Conservation (phyloP, 352 stramenopile species). For the Pythium sp. region DNA sequence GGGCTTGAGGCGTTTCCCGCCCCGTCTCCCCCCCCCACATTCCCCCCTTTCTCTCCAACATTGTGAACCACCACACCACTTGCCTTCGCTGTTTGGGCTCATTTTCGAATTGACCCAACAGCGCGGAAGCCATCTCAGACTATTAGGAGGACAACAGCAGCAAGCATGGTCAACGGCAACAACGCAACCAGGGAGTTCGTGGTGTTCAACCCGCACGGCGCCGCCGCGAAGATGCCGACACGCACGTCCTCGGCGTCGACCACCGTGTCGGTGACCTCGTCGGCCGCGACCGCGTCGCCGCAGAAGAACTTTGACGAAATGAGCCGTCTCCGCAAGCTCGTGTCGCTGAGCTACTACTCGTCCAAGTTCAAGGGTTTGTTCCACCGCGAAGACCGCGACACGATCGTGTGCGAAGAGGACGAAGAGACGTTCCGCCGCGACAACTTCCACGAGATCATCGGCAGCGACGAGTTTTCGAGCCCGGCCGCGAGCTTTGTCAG, state of each 20-base stretch:
- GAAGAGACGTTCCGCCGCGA: constrained; percentile 37
- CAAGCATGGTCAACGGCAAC: constrained; percentile 12
- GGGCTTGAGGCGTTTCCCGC: not conserved
- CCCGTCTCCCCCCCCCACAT: not conserved
- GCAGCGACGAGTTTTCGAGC: constrained; percentile 29
- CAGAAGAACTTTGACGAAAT: constrained; percentile 25
- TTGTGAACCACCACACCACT: not conserved
- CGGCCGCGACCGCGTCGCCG: not conserved
- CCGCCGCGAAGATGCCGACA: not conserved
- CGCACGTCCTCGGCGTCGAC: constrained; percentile 5
- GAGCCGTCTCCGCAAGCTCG: constrained; percentile 51
- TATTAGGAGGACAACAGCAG: not conserved
- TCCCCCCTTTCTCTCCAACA: not conserved
- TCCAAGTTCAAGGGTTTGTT: constrained; percentile 53
- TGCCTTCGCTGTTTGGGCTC: not conserved
- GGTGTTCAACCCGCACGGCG: not conserved
- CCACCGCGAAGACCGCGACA: constrained; percentile 53
- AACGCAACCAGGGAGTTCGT: not conserved
- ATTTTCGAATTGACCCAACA: not conserved
- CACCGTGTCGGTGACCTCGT: not conserved
- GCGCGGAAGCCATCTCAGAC: not conserved
- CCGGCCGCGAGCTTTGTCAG: constrained; percentile 6
- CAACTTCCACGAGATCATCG: constrained; percentile 55
- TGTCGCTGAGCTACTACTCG: constrained; percentile 55
- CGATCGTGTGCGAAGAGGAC: constrained; percentile 57